Percentiles rank a stretch among this genome's conserved stretches.
These are phyloP conservation scores for Clitopilus passeckerianus DNA, from an alignment of 768 basidiomycete species.

Conservation along the genomic window DNA sequence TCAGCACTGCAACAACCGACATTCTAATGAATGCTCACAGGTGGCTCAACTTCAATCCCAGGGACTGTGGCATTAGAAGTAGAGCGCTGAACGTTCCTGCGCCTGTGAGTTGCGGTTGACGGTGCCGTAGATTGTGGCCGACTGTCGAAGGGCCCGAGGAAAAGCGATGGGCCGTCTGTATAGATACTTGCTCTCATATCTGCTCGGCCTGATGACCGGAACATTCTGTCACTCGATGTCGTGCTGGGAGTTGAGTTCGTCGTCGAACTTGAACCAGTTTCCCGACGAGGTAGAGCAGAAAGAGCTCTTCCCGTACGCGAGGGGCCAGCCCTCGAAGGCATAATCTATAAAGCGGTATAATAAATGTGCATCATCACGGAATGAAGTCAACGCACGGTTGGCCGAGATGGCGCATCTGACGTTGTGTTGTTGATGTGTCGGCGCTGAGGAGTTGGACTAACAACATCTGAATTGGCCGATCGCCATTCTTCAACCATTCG, in stretches of 20 bases:
- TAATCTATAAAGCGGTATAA: not conserved
- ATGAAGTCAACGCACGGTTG: not conserved
- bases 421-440: not conserved
- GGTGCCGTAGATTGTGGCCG: slow-evolving; percentile 4
- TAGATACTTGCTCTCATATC: not conserved
- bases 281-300: not conserved
- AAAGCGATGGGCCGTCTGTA: not conserved
- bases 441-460: slow-evolving; percentile 10
- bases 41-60: slow-evolving; percentile 40
- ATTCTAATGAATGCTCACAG: slow-evolving; percentile 26
- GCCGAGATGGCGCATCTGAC: not conserved
- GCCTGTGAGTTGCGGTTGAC: slow-evolving; percentile 17
- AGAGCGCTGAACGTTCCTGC: slow-evolving; percentile 15
- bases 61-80: slow-evolving; percentile 30
- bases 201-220: not conserved
- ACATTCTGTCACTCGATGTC: slow-evolving; percentile 1
- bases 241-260: slow-evolving; percentile 1
- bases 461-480: slow-evolving; percentile 18
- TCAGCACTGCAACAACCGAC: not conserved
- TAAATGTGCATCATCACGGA: not conserved
- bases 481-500: slow-evolving; percentile 28
- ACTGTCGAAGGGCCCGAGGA: not conserved
- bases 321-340: not conserved
- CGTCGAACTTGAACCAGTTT: not conserved
- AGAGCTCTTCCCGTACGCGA: not conserved